Percentiles rank a stretch among this genome's conserved stretches.
phyloP scores from a whole-genome alignment of 140 eudicot genomes.

The Bidens hawaiensis region DNA sequence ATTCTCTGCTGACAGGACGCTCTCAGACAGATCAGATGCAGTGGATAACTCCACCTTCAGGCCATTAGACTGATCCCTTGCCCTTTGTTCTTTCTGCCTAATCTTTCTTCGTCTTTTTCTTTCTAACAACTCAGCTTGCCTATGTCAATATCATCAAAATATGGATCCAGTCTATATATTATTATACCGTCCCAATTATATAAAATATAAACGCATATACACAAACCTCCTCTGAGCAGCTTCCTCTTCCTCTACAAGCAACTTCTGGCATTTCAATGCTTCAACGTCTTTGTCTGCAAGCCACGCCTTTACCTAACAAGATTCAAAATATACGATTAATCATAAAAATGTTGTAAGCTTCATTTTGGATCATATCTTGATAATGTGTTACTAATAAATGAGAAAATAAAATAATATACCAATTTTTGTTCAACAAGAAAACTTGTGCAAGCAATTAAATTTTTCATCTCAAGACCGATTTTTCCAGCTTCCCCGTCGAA shows the following conservation, averaged over 20 bases:
- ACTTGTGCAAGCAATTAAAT: constrained; percentile 84
- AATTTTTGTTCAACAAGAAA: constrained; percentile 81
- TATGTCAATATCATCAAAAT: constrained; percentile 11
- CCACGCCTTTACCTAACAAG: constrained; percentile 85
- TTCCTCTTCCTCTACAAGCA: constrained; percentile 97
- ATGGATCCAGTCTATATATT: not conserved
- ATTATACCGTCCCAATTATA: not conserved
- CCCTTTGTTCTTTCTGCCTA: constrained; percentile 71
- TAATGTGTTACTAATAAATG: not conserved
- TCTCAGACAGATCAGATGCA: constrained; percentile 27
- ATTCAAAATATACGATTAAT: constrained; percentile 1
- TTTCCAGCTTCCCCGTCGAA: constrained; percentile 77
- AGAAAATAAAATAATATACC: constrained; percentile 38
- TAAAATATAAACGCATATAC: not conserved
- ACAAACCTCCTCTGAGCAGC: constrained; percentile 84
- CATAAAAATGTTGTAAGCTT: too few species aligned
- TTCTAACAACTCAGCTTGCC: constrained; percentile 70
- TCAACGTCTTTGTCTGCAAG: constrained; percentile 83
- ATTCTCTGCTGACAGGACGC: constrained; percentile 24
- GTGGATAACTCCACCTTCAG: constrained; percentile 20
- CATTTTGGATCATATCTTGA: constrained; percentile 1
- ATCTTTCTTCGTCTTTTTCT: constrained; percentile 55
- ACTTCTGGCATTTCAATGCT: constrained; percentile 83
- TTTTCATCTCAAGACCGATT: constrained; percentile 63
- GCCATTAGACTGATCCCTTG: constrained; percentile 41